Evolutionary conservation across 2,329 filamentous ascomycete species (phyloP).

Genomic region (Botrytis fabae): DNA sequence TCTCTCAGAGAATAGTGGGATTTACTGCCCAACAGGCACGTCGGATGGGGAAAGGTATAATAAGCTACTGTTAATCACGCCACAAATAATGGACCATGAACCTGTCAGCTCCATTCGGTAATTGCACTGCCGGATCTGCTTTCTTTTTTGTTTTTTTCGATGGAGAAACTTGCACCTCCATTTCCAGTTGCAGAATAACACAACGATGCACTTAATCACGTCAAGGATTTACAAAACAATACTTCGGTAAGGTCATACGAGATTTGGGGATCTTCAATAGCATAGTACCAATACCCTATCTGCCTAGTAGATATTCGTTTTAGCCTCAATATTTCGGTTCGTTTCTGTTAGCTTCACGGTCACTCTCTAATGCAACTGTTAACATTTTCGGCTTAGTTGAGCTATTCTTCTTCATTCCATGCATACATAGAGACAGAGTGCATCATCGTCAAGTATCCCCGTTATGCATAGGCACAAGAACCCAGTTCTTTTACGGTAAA

Average conservation of each 20-base stretch:
- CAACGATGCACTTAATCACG: not conserved
- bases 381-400: not conserved
- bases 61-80: not conserved
- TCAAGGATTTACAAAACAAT: not conserved
- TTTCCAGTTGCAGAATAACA: not conserved
- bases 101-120: not conserved
- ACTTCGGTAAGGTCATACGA: not conserved
- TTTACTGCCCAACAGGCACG: not conserved
- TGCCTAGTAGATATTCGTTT: not conserved
- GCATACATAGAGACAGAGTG: not conserved
- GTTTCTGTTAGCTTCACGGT: not conserved
- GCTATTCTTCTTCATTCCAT: not conserved
- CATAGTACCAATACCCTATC: not conserved
- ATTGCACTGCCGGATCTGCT: not conserved
- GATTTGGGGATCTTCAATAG: not conserved
- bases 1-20: not conserved
- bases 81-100: not conserved
- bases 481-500: not conserved
- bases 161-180: not conserved
- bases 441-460: not conserved
- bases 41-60: not conserved
- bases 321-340: not conserved
- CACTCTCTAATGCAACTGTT: not conserved
- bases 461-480: not conserved
- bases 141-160: not conserved